phyloP scores from a whole-genome alignment of 2,329 filamentous ascomycete species.

The Incumbomyces delicatus region DNA sequence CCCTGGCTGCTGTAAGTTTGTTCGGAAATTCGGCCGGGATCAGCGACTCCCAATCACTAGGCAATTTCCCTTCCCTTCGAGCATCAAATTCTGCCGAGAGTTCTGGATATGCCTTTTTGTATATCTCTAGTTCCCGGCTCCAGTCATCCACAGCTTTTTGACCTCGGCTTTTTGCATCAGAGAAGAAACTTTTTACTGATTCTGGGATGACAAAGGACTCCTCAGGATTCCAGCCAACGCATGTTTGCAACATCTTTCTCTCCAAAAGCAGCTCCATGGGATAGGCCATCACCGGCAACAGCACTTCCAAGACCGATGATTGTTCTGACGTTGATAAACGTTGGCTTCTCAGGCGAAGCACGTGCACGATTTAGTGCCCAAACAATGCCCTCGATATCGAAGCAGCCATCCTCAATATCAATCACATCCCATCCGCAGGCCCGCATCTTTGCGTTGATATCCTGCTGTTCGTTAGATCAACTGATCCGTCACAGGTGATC shows the following conservation, averaged over 20 bases:
- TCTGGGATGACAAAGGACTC: conserved; percentile 39
- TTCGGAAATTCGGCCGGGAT: conserved; percentile 42
- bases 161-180: conserved; percentile 40
- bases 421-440: conserved; percentile 48
- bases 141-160: conserved; percentile 40
- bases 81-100: conserved; percentile 40
- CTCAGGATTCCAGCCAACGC: conserved; percentile 36
- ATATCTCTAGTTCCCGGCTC: conserved; percentile 38
- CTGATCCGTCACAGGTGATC: conserved; percentile 49
- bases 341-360: conserved; percentile 39
- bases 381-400: conserved; percentile 40
- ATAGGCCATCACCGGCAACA: conserved; percentile 26
- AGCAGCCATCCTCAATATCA: conserved; percentile 44
- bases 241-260: conserved; percentile 8
- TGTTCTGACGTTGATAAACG: conserved; percentile 50
- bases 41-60: conserved; percentile 40
- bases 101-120: conserved; percentile 37
- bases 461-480: conserved; percentile 46
- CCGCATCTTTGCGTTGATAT: conserved; percentile 49
- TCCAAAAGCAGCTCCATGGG: conserved; percentile 16
- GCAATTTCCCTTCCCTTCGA: conserved; percentile 41
- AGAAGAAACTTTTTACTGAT: conserved; percentile 44
- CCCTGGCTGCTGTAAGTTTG: conserved; percentile 41
- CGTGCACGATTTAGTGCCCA: conserved; percentile 38
- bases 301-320: conserved; percentile 46